phyloP scores from a whole-genome alignment of 257 asterid genomes.

The Eustoma russellianum region DNA sequence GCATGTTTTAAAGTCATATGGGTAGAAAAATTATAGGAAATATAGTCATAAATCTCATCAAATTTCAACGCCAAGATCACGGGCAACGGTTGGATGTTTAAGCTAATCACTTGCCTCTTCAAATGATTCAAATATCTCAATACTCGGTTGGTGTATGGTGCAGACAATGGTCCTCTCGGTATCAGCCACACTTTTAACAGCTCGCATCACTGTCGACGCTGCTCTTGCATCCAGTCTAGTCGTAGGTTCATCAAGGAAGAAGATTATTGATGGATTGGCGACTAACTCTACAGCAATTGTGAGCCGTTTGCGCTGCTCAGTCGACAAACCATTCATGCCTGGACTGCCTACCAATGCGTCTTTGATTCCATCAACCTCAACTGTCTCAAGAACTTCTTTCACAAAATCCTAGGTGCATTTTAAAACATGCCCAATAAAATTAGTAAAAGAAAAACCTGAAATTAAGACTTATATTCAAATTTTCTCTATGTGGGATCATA shows the following conservation, averaged over 20 bases:
- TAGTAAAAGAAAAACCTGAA: neutral
- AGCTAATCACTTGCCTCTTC: constrained; percentile 14
- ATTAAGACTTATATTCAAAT: neutral
- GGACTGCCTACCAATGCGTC: constrained; percentile 48
- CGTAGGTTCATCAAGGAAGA: constrained; percentile 58
- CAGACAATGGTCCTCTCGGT: constrained; percentile 56
- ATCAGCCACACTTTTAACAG: constrained; percentile 47
- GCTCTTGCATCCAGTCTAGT: constrained; percentile 56
- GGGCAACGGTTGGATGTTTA: too few species aligned
- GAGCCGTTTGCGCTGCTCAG: constrained; percentile 51
- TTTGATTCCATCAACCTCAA: constrained; percentile 46
- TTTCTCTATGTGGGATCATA: constrained; percentile 2
- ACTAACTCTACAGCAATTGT: constrained; percentile 57
- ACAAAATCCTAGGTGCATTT: constrained; percentile 37
- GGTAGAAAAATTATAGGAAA: neutral
- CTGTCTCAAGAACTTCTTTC: constrained; percentile 46
- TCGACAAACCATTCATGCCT: constrained; percentile 40
- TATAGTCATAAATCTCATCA: too few species aligned
- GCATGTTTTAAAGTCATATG: neutral
- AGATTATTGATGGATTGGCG: constrained; percentile 55
- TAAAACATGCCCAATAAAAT: neutral
- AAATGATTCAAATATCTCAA: constrained; percentile 51
- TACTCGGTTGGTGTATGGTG: constrained; percentile 59
- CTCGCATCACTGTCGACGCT: constrained; percentile 53
- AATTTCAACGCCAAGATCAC: too few species aligned